Evolutionary conservation across 257 asterid genomes (phyloP).

Genomic region (Solanum appendiculatum): DNA sequence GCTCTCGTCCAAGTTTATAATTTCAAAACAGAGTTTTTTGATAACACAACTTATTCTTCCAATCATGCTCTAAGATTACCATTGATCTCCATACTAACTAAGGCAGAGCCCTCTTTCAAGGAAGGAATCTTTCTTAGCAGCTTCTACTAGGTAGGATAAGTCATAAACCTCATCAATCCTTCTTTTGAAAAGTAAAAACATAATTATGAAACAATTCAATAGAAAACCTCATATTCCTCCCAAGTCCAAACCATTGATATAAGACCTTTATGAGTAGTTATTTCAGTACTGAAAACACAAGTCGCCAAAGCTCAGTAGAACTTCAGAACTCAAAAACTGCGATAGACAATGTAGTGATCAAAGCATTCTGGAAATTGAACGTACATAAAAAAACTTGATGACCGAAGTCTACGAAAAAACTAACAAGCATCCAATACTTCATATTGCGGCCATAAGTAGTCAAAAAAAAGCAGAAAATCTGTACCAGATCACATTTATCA

Average conservation of each 20-base stretch:
- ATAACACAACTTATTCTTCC: not conserved
- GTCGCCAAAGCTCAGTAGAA: not conserved
- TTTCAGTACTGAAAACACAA: not conserved
- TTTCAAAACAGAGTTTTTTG: not conserved
- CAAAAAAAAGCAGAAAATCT: not conserved
- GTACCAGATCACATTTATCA: slow-evolving; percentile 73
- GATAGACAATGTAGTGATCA: not conserved
- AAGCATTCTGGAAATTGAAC: not conserved
- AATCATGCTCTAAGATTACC: not conserved
- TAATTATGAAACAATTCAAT: not conserved
- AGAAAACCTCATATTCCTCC: not conserved
- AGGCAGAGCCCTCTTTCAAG: not conserved
- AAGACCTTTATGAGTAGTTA: not conserved
- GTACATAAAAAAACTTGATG: not conserved
- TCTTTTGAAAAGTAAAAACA: not conserved
- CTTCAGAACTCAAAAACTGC: not conserved
- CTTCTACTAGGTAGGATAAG: not conserved
- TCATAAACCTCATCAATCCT: not conserved
- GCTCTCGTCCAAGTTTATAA: not conserved
- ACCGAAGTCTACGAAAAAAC: not conserved
- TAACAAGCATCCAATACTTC: not conserved
- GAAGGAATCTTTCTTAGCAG: not conserved
- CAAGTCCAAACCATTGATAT: not conserved
- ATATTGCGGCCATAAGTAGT: not conserved
- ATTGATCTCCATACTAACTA: not conserved